Percentiles rank a stretch among this genome's conserved stretches.
These are phyloP conservation scores for Cyberlindnera subsufficiens DNA, from an alignment of 805 yeast species.

Conservation along the genomic window DNA sequence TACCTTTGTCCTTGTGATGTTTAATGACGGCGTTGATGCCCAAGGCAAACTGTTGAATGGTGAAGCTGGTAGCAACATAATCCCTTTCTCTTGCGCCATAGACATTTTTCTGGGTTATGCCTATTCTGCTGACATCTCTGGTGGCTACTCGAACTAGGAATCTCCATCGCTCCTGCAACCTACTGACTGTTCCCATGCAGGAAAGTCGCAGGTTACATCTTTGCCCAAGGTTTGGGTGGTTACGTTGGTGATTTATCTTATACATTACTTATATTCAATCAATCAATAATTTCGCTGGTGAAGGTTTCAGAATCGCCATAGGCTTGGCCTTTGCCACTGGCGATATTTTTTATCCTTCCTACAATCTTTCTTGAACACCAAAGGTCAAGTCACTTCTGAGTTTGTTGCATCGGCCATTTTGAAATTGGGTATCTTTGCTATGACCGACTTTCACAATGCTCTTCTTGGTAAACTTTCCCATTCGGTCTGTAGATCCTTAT, in stretches of 20 bases:
- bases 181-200: conserved; percentile 47
- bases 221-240: conserved; percentile 45
- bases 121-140: conserved; percentile 49
- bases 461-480: conserved; percentile 42
- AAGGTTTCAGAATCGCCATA: conserved; percentile 17
- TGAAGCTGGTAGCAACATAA: conserved; percentile 34
- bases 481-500: conserved; percentile 40
- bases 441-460: conserved; percentile 46
- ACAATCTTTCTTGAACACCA: conserved; percentile 31
- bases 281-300: conserved; percentile 30
- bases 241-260: conserved; percentile 39
- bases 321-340: conserved; percentile 31
- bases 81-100: conserved; percentile 47
- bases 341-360: conserved; percentile 42
- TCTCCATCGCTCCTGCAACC: conserved; percentile 40
- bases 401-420: conserved; percentile 38
- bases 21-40: conserved; percentile 45
- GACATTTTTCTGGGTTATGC: conserved; percentile 48
- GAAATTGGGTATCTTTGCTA: conserved; percentile 41
- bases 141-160: conserved; percentile 55
- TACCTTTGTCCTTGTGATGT: conserved; percentile 36
- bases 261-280: conserved; percentile 40
- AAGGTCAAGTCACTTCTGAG: conserved; percentile 44
- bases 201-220: conserved; percentile 38
- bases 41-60: conserved; percentile 35